Conservation (phyloP, 75 land plant genomes). For the Selaginella tamariscina region DNA sequence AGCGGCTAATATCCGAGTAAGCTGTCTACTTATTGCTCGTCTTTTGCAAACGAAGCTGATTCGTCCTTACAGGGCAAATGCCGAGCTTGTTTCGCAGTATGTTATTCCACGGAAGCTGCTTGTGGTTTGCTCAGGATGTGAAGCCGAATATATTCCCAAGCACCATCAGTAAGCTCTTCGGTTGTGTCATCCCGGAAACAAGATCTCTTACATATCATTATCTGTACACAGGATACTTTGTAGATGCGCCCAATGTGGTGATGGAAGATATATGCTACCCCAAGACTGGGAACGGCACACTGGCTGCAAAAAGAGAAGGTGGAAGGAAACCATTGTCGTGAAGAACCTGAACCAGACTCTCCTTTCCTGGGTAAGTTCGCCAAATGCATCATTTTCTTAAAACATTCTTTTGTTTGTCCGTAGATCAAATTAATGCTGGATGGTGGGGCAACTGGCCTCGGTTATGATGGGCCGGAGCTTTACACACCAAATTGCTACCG, state of each 20-base stretch:
- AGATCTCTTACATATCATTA: background rate
- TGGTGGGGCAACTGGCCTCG: conserved; percentile 29
- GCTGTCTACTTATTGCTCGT: conserved; percentile 13
- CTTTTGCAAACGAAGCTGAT: background rate
- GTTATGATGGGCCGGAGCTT: conserved; percentile 28
- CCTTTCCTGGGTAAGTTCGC: conserved; percentile 41
- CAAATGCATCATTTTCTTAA: background rate
- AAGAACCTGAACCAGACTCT: conserved; percentile 35
- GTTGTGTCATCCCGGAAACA: background rate
- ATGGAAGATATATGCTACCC: conserved; percentile 33
- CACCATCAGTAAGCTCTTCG: conserved; percentile 44
- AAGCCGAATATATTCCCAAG: conserved; percentile 66
- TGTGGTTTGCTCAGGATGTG: conserved; percentile 57
- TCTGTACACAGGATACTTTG: conserved; percentile 44
- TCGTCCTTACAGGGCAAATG: background rate
- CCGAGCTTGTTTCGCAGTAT: background rate
- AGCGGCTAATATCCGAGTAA: conserved; percentile 14
- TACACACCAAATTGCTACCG: conserved; percentile 28
- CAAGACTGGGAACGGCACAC: conserved; percentile 83
- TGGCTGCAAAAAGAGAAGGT: conserved; percentile 69
- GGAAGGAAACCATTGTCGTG: conserved; percentile 71
- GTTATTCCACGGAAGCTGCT: conserved; percentile 36
- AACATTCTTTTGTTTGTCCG: background rate
- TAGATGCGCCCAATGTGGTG: conserved; percentile 53
- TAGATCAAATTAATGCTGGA: conserved; percentile 28